phyloP scores from a whole-genome alignment of 2,329 filamentous ascomycete genomes.

The Graphilbum sp. region DNA sequence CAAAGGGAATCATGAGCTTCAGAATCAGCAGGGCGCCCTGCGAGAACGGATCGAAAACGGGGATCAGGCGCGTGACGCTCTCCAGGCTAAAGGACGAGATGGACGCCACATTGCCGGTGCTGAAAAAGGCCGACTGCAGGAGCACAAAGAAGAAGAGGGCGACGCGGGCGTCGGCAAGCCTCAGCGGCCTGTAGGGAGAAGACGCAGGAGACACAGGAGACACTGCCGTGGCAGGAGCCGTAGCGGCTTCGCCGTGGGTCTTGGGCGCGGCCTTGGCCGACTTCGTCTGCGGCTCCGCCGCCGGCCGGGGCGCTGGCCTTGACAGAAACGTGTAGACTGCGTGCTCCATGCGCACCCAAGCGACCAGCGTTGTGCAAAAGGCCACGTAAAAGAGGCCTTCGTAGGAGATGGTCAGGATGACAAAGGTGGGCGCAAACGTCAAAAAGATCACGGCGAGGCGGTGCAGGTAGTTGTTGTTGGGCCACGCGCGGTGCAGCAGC shows the following conservation, averaged over 20 bases:
- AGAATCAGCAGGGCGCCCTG: slow-evolving; percentile 76
- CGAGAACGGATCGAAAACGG: slow-evolving; percentile 84
- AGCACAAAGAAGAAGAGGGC: slow-evolving; percentile 91
- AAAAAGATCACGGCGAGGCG: slow-evolving; percentile 79
- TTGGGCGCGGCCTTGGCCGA: background rate
- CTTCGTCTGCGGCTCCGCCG: background rate
- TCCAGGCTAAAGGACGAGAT: slow-evolving; percentile 88
- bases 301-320: slow-evolving; percentile 10
- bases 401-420: slow-evolving; percentile 93
- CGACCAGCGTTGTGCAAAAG: slow-evolving; percentile 66
- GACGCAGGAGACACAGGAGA: no score
- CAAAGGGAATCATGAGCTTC: slow-evolving; percentile 89
- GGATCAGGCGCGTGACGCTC: slow-evolving; percentile 71
- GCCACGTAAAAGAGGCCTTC: slow-evolving; percentile 91
- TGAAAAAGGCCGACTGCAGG: slow-evolving; percentile 91
- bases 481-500: slow-evolving; percentile 61
- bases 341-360: slow-evolving; percentile 88
- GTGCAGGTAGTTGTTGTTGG: slow-evolving; percentile 80
- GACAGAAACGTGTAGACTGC: slow-evolving; percentile 44
- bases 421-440: slow-evolving; percentile 81
- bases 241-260: background rate
- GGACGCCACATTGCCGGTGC: slow-evolving; percentile 89
- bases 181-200: slow-evolving; percentile 51
- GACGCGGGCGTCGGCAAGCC: slow-evolving; percentile 69
- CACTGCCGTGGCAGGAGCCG: background rate